A percentile compares a stretch with the other conserved stretches of the same genome.
Conservation (phyloP, 31 red algal species). For the Porphyra umbilicalis region DNA sequence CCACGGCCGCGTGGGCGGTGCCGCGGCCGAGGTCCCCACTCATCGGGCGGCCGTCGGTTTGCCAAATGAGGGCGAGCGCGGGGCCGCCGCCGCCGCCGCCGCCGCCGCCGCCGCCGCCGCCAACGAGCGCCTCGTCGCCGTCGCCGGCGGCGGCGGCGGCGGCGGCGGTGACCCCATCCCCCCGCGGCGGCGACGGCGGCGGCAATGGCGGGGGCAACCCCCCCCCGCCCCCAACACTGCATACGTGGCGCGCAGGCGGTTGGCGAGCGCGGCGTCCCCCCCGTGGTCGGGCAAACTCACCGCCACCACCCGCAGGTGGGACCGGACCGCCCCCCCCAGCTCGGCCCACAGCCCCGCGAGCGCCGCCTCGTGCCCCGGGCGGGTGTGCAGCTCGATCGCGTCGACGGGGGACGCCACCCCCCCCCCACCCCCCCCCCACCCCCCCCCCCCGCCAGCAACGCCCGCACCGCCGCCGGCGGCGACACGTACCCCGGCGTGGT, state of each 20-base stretch:
- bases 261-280: slow-evolving; percentile 3
- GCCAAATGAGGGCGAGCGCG: slow-evolving; percentile 58
- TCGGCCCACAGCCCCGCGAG: slow-evolving; percentile 44
- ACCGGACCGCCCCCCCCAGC: slow-evolving; percentile 11
- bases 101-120: not conserved
- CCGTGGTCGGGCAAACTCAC: slow-evolving; percentile 71
- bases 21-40: slow-evolving; percentile 81
- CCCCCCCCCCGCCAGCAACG: slow-evolving; percentile 7
- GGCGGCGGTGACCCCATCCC: too few species aligned
- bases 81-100: not conserved
- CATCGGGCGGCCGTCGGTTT: slow-evolving; percentile 92
- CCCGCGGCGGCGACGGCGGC: too few species aligned
- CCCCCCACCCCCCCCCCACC: too few species aligned
- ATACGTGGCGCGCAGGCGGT: slow-evolving; percentile 15
- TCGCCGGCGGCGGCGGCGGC: too few species aligned
- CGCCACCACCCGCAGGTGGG: slow-evolving; percentile 31
- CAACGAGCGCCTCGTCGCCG: too few species aligned
- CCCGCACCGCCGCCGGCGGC: not conserved
- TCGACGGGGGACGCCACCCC: slow-evolving; percentile 19
- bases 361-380: slow-evolving; percentile 10
- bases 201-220: too few species aligned
- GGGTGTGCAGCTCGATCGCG: slow-evolving; percentile 72
- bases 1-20: slow-evolving; percentile 49
- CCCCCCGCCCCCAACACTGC: slow-evolving; percentile 9
- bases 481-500: slow-evolving; percentile 33